These are phyloP conservation scores for Cercis canadensis DNA, from an alignment of 306 rosid genomes.

Conservation along the genomic window DNA sequence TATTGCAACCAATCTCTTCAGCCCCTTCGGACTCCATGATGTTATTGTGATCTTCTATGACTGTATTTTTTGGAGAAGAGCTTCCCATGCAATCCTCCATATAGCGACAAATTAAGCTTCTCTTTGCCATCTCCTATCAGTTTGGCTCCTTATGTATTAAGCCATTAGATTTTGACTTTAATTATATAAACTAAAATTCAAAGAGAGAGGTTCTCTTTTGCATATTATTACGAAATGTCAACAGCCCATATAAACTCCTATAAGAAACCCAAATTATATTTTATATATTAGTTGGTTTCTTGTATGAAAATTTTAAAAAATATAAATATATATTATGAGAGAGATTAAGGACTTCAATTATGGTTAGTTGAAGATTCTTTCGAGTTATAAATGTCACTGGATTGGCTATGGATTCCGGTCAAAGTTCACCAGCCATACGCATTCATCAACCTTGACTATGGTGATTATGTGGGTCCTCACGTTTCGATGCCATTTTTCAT, in stretches of 20 bases:
- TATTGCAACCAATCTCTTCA: conserved; percentile 31
- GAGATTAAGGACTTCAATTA: neutral
- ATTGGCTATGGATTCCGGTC: conserved; percentile 18
- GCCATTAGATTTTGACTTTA: conserved; percentile 45
- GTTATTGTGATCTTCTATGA: conserved; percentile 31
- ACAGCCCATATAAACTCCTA: conserved; percentile 9
- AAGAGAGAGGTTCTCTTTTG: conserved; percentile 28
- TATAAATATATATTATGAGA: neutral
- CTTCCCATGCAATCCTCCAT: conserved; percentile 24
- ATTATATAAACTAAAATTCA: conserved; percentile 26
- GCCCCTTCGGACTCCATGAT: conserved; percentile 28
- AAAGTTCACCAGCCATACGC: conserved; percentile 34
- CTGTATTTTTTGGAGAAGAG: conserved; percentile 24
- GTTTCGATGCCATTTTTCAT: conserved; percentile 19
- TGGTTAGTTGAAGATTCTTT: conserved; percentile 28
- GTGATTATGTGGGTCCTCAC: conserved; percentile 23
- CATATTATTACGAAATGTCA: conserved; percentile 44
- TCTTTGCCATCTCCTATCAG: conserved; percentile 10
- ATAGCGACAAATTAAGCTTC: conserved; percentile 2
- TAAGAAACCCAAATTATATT: conserved; percentile 24
- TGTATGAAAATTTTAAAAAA: neutral
- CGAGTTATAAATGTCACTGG: conserved; percentile 24
- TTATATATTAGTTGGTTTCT: conserved; percentile 4
- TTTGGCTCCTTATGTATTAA: conserved; percentile 36
- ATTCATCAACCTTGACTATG: conserved; percentile 36